Base-by-base conservation (phyloP, 345 rosid species). In the Linum tenue region DNA sequence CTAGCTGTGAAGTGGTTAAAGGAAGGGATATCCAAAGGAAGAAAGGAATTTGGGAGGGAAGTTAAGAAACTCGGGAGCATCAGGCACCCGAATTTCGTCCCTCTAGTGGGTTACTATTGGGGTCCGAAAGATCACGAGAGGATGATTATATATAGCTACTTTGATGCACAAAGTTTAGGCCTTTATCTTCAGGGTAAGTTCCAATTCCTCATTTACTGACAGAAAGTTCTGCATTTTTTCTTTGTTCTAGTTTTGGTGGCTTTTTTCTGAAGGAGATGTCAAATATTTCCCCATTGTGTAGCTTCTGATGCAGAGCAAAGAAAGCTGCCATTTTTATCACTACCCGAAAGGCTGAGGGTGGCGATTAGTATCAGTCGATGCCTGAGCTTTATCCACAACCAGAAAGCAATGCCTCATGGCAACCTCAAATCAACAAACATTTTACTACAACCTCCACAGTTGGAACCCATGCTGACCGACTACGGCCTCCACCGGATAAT, bases 381-480 rank as follows among this genome's bases (percentile, higher is more conserved):
- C 73, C 86, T 87, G 74, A 87, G 76, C 78, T 87, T 81, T 83
- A 80, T 91, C 5, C 98, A 91, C 70, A 85, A 81, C 5, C 90
- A 86, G 76, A 78, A 76, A 74, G 88, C 95, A 66, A 89, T 91
- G 69, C 98, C 98, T 15, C 98, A 91, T 56, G 98, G 98, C 59
- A 91, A 89, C 82, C 87, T 91, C 35, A 91, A 91, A 74, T 87
- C 96, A 9, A 81, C 95, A 3, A 89, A 91, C 81, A 79, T 91
- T 75, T 78, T 91, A 67, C 42, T 91, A 51, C 80, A 83, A 74
- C 62, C 77, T 66, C 84, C 81, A 2, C 73, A 77, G 15, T 64
- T 85, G 76, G 84, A 79, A 37, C 80, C 86, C 17, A 69, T 74
- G 67, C 76, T 91, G 68, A 85, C 95, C 5, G 98, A 91, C 69